These are phyloP conservation scores for Picochlorum sp. DNA, from an alignment of 139 green algal species.

Conservation along the genomic window DNA sequence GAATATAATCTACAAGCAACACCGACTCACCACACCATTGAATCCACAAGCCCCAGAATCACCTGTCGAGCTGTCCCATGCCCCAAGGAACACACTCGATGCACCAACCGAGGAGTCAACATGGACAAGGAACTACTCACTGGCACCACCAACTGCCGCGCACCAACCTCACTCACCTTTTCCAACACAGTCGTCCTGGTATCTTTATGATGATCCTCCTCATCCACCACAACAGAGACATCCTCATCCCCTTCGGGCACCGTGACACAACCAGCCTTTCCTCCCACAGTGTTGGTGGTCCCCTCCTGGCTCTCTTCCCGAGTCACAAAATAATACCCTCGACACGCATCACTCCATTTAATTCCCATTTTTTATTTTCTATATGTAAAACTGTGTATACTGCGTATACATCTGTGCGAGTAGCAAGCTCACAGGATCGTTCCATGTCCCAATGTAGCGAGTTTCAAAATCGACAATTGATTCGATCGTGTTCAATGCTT, in stretches of 20 bases:
- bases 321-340: too few relatives aligned
- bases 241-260: constrained; percentile 30
- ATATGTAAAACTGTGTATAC: constrained; percentile 37
- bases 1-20: constrained; percentile 38
- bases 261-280: neutral
- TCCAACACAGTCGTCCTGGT: neutral
- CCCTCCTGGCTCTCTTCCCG: neutral
- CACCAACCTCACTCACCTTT: neutral
- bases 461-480: constrained; percentile 13
- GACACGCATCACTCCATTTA: constrained; percentile 20
- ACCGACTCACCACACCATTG: constrained; percentile 27
- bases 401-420: constrained; percentile 26
- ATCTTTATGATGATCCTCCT: neutral
- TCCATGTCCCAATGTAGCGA: neutral
- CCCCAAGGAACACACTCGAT: constrained; percentile 19
- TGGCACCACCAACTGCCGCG: constrained; percentile 20
- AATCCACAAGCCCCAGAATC: constrained; percentile 25
- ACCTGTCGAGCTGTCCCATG: constrained; percentile 24
- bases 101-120: constrained; percentile 22
- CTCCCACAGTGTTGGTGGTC: neutral
- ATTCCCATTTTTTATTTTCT: constrained; percentile 21
- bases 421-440: constrained; percentile 8
- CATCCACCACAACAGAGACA: constrained; percentile 8
- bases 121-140: constrained; percentile 18
- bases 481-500: constrained; percentile 15